Evolutionary conservation across 169 alveolate genomes (phyloP).

Genomic region (Plasmodium vivax): DNA sequence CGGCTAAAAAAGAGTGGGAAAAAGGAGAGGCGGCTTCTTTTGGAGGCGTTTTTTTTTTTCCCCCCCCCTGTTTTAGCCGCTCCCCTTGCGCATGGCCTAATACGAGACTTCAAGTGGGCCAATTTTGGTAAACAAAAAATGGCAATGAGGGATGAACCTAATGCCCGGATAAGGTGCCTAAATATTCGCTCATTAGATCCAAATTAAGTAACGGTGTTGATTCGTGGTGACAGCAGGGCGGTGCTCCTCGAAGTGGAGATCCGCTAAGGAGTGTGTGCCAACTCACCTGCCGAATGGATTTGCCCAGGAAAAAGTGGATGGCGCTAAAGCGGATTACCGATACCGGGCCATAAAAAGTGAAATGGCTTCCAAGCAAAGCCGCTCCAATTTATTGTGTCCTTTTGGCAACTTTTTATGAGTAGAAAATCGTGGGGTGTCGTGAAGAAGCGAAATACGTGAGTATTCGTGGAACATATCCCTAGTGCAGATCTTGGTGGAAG

Average conservation of each 20-base stretch:
- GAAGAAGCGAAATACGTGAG: conserved; percentile 91
- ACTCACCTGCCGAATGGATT: conserved; percentile 93
- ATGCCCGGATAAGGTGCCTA: conserved; percentile 93
- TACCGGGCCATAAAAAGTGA: conserved; percentile 85
- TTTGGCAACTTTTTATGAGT: conserved; percentile 14
- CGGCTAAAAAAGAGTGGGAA: neutral
- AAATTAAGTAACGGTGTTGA: conserved; percentile 87
- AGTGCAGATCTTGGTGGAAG: conserved; percentile 96
- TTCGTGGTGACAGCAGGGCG: conserved; percentile 93
- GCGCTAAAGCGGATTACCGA: conserved; percentile 93
- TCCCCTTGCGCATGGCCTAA: neutral
- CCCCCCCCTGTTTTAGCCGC: neutral
- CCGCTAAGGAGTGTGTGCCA: conserved; percentile 95
- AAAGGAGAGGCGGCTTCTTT: neutral
- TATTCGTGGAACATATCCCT: conserved; percentile 90
- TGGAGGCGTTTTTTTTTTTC: neutral
- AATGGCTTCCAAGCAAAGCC: neutral
- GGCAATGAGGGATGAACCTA: conserved; percentile 95
- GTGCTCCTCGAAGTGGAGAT: conserved; percentile 93
- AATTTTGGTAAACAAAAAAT: conserved; percentile 91
- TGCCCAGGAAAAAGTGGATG: conserved; percentile 91
- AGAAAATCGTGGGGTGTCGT: conserved; percentile 80
- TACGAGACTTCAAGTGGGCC: conserved; percentile 92
- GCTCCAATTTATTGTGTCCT: neutral
- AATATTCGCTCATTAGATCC: conserved; percentile 92